phyloP scores from a whole-genome alignment of 2,329 filamentous ascomycete species.

The Tolypocladium inflatum region DNA sequence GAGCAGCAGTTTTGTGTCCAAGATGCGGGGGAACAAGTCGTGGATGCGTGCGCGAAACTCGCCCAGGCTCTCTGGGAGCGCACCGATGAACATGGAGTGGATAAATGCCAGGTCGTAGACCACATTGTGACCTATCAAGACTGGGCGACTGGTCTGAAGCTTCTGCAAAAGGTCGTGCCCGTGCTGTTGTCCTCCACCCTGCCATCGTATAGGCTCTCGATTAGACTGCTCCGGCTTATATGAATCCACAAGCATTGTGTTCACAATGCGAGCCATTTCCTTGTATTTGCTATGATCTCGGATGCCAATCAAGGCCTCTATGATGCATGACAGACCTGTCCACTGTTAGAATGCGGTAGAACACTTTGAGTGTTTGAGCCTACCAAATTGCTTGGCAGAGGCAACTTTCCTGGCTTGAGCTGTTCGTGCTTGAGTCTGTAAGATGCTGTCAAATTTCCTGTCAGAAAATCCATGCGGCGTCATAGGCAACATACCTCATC shows the following conservation, averaged over 20 bases:
- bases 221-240: background rate
- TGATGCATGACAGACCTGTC: background rate
- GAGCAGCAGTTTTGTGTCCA: constrained; percentile 36
- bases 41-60: constrained; percentile 43
- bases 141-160: background rate
- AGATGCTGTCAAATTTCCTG: too few relatives aligned
- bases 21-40: constrained; percentile 33
- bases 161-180: background rate
- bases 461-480: too few relatives aligned
- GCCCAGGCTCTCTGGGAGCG: constrained; percentile 41
- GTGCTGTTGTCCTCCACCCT: background rate
- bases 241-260: background rate
- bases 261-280: background rate
- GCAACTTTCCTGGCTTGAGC: background rate
- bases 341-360: background rate
- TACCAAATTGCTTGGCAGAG: background rate
- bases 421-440: background rate
- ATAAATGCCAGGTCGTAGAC: constrained; percentile 56
- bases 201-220: background rate
- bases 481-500: background rate
- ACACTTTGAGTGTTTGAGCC: background rate
- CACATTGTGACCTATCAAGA: constrained; percentile 55
- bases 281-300: background rate
- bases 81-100: constrained; percentile 51
- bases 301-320: background rate